These are phyloP conservation scores for Hypoxylon trugodes DNA, from an alignment of 495 filamentous ascomycete species.

Conservation along the genomic window DNA sequence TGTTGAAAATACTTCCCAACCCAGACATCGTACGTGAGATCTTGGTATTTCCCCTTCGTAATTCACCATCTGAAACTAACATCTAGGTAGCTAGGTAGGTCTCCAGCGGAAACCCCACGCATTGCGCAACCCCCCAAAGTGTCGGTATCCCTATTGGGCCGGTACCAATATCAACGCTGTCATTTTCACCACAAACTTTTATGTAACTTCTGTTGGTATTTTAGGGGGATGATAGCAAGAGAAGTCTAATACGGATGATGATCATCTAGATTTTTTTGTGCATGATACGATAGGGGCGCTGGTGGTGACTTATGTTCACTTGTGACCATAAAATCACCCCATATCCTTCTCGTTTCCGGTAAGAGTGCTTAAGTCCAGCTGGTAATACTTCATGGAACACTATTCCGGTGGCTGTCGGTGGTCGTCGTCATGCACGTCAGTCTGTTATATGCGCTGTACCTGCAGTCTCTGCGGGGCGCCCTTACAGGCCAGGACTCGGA, in stretches of 20 bases:
- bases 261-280: too few species aligned
- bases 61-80: not conserved
- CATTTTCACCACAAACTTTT: not conserved
- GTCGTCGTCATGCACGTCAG: not conserved
- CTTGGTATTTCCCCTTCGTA: not conserved
- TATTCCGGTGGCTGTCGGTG: not conserved
- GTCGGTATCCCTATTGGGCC: slow-evolving; percentile 2
- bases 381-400: not conserved
- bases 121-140: not conserved
- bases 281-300: too few species aligned
- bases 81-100: too few species aligned
- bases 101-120: not conserved
- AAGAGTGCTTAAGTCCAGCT: not conserved
- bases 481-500: not conserved
- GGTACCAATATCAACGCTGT: not conserved
- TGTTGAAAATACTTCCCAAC: not conserved
- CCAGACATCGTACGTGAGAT: not conserved
- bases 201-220: not conserved
- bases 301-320: too few species aligned
- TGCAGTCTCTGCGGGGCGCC: not conserved
- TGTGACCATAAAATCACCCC: too few species aligned
- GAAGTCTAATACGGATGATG: too few species aligned
- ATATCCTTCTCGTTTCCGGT: not conserved
- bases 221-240: too few species aligned
- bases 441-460: not conserved